These are phyloP conservation scores for Ceratocystiopsis sp. DNA, from an alignment of 2,329 filamentous ascomycete genomes.

Conservation along the genomic window DNA sequence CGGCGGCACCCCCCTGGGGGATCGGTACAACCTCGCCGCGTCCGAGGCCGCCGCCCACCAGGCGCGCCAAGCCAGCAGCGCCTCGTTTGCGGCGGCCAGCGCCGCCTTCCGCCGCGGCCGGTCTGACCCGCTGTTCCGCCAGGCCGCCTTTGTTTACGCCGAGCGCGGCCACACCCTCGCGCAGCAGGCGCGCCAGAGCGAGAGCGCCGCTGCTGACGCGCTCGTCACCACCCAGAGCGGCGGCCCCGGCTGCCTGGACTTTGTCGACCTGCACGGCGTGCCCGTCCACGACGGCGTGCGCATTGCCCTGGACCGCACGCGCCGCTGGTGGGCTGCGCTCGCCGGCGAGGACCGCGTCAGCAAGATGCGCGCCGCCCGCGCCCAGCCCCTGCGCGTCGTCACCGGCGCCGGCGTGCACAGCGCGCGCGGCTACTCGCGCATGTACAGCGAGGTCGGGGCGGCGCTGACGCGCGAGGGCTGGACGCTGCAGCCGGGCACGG, in stretches of 20 bases:
- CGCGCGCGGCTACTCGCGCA: constrained; percentile 52
- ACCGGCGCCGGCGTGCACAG: constrained; percentile 72
- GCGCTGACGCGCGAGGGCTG: constrained; percentile 65
- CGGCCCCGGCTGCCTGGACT: constrained; percentile 17
- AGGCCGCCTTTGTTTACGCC: constrained; percentile 60
- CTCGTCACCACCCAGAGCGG: constrained; percentile 53
- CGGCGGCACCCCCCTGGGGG: not conserved
- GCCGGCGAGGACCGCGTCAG: constrained; percentile 37
- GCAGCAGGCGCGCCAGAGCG: constrained; percentile 37
- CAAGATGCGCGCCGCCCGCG: constrained; percentile 25
- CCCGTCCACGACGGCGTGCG: constrained; percentile 64
- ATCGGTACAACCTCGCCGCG: too few relatives aligned
- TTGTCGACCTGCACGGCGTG: constrained; percentile 81
- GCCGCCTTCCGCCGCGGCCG: constrained; percentile 31
- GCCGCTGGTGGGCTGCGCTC: constrained; percentile 58
- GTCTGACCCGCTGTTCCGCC: constrained; percentile 57
- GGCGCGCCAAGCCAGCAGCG: constrained; percentile 2
- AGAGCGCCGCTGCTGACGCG: constrained; percentile 50
- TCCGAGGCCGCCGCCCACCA: not conserved
- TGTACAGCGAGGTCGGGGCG: constrained; percentile 66
- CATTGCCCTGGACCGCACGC: constrained; percentile 52
- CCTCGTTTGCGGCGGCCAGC: constrained; percentile 21
- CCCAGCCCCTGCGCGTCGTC: constrained; percentile 50
- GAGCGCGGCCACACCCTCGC: constrained; percentile 50
- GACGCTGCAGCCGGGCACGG: constrained; percentile 58